phyloP scores from a whole-genome alignment of 768 basidiomycete genomes.

The Pisolithus sp. region DNA sequence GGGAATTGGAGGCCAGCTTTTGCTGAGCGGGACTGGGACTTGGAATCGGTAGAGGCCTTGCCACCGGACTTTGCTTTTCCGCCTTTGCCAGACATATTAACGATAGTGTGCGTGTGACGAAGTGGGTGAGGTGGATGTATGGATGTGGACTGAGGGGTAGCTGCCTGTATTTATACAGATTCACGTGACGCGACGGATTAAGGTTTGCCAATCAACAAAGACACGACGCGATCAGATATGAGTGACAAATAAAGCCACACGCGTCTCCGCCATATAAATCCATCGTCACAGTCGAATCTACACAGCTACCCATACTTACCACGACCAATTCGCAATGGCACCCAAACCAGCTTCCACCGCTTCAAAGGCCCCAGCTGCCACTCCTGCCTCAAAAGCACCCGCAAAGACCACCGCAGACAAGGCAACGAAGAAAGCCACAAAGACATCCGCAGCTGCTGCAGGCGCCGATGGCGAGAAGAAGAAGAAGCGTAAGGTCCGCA shows the following conservation, averaged over 20 bases:
- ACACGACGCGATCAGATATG: slow-evolving; percentile 26
- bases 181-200: slow-evolving; percentile 17
- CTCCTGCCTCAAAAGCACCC: slow-evolving; percentile 35
- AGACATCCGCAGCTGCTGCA: slow-evolving; percentile 45
- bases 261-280: slow-evolving; percentile 24
- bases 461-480: slow-evolving; percentile 75
- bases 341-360: slow-evolving; percentile 80
- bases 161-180: slow-evolving; percentile 21
- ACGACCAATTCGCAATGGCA: slow-evolving; percentile 38
- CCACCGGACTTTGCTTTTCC: slow-evolving; percentile 67
- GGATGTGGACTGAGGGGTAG: background rate
- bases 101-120: background rate
- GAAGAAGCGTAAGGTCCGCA: slow-evolving; percentile 80
- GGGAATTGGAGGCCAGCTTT: slow-evolving; percentile 42
- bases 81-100: slow-evolving; percentile 34
- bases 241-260: slow-evolving; percentile 34
- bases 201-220: slow-evolving; percentile 34
- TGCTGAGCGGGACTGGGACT: slow-evolving; percentile 34
- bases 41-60: slow-evolving; percentile 41
- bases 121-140: slow-evolving; percentile 1
- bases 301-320: background rate
- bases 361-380: slow-evolving; percentile 55
- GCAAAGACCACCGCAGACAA: slow-evolving; percentile 36
- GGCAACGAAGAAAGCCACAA: slow-evolving; percentile 50
- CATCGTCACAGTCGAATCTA: slow-evolving; percentile 1